These are phyloP conservation scores for Naganishia sp. DNA, from an alignment of 1,284 basidiomycete genomes.

Conservation along the genomic window DNA sequence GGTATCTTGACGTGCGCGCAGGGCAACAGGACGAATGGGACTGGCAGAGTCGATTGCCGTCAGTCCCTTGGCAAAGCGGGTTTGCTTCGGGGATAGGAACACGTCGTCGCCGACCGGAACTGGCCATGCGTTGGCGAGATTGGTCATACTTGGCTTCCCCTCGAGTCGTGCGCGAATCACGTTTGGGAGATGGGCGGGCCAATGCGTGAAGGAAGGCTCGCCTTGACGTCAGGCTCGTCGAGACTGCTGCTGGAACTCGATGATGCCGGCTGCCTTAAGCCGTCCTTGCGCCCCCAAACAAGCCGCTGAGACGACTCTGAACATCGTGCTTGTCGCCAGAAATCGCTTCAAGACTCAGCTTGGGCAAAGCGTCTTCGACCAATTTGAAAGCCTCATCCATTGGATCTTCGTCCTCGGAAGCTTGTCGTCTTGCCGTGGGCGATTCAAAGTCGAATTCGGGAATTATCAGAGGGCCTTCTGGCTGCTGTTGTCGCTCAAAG, in stretches of 20 bases:
- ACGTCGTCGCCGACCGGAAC: constrained; percentile 7
- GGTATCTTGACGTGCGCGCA: constrained; percentile 40
- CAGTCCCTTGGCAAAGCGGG: not conserved
- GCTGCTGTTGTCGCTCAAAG: constrained; percentile 23
- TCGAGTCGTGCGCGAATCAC: constrained; percentile 51
- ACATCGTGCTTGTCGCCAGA: constrained; percentile 3
- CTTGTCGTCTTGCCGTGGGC: constrained; percentile 11
- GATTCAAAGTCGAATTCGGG: constrained; percentile 50
- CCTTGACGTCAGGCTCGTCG: constrained; percentile 5
- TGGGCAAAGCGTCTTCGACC: constrained; percentile 30
- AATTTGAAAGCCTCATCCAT: constrained; percentile 27
- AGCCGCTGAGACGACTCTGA: constrained; percentile 10
- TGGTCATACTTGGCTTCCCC: constrained; percentile 36
- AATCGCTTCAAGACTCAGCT: constrained; percentile 3
- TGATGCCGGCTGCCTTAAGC: not conserved
- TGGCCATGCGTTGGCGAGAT: constrained; percentile 12
- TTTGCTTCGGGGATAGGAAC: constrained; percentile 7
- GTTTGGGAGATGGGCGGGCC: constrained; percentile 52
- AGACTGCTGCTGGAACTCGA: constrained; percentile 25
- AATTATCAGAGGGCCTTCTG: constrained; percentile 47
- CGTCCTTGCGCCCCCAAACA: constrained; percentile 11
- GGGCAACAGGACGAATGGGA: constrained; percentile 35
- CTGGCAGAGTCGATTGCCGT: not conserved
- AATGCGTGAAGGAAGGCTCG: constrained; percentile 39
- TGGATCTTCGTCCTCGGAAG: constrained; percentile 9